Percentiles rank a stretch among this genome's conserved stretches.
Conservation (phyloP, 352 stramenopile species). For the Pythium myriotylum region DNA sequence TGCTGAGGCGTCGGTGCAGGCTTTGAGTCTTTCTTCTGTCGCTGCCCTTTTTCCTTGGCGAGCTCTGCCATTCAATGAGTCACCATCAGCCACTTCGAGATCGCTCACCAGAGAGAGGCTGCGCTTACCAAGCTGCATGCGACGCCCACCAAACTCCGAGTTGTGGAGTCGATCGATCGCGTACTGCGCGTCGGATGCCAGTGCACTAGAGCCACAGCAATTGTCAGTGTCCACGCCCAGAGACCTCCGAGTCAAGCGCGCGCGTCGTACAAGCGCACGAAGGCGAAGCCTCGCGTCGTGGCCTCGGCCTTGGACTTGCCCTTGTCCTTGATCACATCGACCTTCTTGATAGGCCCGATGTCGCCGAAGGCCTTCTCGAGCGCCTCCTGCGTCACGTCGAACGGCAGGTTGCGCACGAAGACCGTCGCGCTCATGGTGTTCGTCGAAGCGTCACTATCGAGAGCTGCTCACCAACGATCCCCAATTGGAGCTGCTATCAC, state of each 20-base stretch:
- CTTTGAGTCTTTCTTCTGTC: conserved; percentile 19
- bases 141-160: conserved; percentile 72
- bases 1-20: conserved; percentile 2
- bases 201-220: conserved; percentile 43
- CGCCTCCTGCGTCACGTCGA: conserved; percentile 82
- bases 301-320: conserved; percentile 80
- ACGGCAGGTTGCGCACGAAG: conserved; percentile 88
- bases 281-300: conserved; percentile 83
- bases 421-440: conserved; percentile 50
- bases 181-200: conserved; percentile 66
- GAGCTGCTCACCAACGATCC: conserved; percentile 29
- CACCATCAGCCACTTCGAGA: neutral
- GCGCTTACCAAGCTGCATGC: conserved; percentile 71
- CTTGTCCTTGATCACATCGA: conserved; percentile 90
- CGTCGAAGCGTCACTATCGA: conserved; percentile 22
- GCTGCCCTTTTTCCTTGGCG: conserved; percentile 64
- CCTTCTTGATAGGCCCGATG: conserved; percentile 82
- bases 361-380: conserved; percentile 84
- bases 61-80: conserved; percentile 44
- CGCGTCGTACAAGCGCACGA: conserved; percentile 81
- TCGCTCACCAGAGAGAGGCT: no score
- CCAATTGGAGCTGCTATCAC: conserved; percentile 8
- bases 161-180: conserved; percentile 81
- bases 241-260: neutral
- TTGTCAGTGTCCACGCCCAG: no score